Evolutionary conservation across 2,329 filamentous ascomycete genomes (phyloP).

Genomic region (Ilyonectria sp.): DNA sequence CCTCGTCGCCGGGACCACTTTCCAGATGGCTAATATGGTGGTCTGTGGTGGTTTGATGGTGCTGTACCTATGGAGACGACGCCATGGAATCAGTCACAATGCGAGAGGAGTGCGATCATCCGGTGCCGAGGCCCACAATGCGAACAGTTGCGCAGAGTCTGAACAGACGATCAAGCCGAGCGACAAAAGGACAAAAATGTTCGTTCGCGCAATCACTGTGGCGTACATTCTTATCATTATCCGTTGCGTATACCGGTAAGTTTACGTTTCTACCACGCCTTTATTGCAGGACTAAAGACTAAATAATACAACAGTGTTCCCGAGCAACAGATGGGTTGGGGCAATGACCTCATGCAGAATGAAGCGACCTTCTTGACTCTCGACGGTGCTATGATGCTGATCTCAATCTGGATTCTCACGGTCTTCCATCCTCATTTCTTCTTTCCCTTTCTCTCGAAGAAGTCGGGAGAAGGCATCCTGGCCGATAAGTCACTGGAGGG

Average conservation of each 20-base stretch:
- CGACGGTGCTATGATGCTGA: constrained; percentile 39
- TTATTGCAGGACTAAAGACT: background rate
- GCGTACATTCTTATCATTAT: constrained; percentile 39
- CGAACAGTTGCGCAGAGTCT: background rate
- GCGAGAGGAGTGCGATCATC: constrained; percentile 16
- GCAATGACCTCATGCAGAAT: constrained; percentile 40
- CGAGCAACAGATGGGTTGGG: constrained; percentile 43
- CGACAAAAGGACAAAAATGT: constrained; percentile 38
- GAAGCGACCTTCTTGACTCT: constrained; percentile 40
- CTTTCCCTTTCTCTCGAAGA: constrained; percentile 35
- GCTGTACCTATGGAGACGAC: constrained; percentile 40
- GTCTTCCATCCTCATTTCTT: constrained; percentile 39
- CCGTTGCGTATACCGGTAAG: constrained; percentile 41
- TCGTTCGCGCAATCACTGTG: constrained; percentile 28
- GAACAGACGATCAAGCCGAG: constrained; percentile 23
- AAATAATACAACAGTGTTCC: constrained; percentile 22
- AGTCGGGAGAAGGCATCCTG: background rate
- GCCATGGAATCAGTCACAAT: constrained; percentile 32
- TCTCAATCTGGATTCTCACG: constrained; percentile 35
- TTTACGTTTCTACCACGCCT: background rate
- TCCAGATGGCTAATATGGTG: constrained; percentile 45
- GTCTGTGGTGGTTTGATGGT: constrained; percentile 44
- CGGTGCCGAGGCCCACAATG: constrained; percentile 12
- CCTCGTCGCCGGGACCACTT: constrained; percentile 43
- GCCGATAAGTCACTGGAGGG: background rate